These are phyloP conservation scores for Alternaria sp. DNA, from an alignment of 2,329 filamentous ascomycete genomes.

Conservation along the genomic window DNA sequence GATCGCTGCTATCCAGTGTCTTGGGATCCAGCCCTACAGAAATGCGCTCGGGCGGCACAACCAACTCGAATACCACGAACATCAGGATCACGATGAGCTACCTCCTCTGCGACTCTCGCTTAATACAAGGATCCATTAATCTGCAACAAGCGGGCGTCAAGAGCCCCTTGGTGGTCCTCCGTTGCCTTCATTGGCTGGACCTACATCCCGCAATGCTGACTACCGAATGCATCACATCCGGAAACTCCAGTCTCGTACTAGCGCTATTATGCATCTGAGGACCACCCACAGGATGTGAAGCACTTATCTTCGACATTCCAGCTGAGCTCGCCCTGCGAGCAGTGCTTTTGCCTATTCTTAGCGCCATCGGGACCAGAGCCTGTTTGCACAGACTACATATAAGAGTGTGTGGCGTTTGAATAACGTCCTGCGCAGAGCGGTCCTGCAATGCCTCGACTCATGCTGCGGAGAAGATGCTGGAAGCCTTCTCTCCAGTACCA, in stretches of 20 bases:
- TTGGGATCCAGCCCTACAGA: conserved; percentile 2
- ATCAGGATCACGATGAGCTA: neutral
- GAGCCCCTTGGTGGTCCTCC: neutral
- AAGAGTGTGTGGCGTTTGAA: neutral
- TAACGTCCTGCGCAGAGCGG: neutral
- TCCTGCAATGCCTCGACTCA: neutral
- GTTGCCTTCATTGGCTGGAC: neutral
- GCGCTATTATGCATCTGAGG: neutral
- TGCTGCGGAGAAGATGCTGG: neutral
- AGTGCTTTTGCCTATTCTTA: conserved; percentile 4
- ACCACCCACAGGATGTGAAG: neutral
- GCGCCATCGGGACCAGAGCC: neutral
- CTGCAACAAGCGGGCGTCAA: neutral
- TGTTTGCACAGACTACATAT: neutral
- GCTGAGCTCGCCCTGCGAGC: neutral
- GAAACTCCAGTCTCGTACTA: neutral
- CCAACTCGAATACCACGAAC: neutral
- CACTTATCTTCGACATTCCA: neutral
- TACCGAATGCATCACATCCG: neutral
- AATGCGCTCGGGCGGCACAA: neutral
- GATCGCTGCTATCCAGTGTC: neutral
- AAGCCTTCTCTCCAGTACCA: neutral
- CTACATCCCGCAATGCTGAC: neutral
- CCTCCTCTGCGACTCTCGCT: neutral
- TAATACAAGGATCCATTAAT: neutral